A percentile compares a stretch with the other conserved stretches of the same genome.
Evolutionary conservation across 768 basidiomycete species (phyloP).

Genomic region (Boletus bicolor): DNA sequence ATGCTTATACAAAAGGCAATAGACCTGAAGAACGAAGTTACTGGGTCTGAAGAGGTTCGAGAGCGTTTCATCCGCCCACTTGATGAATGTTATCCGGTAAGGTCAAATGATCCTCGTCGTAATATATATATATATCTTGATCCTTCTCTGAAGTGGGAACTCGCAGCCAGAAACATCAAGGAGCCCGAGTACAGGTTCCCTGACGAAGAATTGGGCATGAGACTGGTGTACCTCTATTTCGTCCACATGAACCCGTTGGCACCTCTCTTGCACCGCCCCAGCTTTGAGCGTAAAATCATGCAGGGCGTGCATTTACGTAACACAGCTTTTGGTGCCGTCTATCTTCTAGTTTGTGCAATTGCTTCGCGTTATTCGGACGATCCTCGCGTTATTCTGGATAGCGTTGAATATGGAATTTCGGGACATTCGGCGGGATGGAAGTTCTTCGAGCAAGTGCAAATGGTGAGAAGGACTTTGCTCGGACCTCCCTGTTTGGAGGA

Average conservation of each 20-base stretch:
- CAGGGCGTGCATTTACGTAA: slow-evolving; percentile 51
- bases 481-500: slow-evolving; percentile 61
- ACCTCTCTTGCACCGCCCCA: slow-evolving; percentile 72
- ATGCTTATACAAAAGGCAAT: slow-evolving; percentile 46
- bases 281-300: slow-evolving; percentile 52
- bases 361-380: slow-evolving; percentile 58
- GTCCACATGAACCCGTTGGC: slow-evolving; percentile 48
- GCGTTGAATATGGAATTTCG: slow-evolving; percentile 24
- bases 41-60: slow-evolving; percentile 33
- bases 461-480: slow-evolving; percentile 55
- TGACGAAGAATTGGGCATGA: slow-evolving; percentile 43
- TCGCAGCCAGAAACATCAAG: slow-evolving; percentile 14
- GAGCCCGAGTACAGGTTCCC: slow-evolving; percentile 45
- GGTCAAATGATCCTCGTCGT: slow-evolving; percentile 12
- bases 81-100: slow-evolving; percentile 18
- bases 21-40: slow-evolving; percentile 56
- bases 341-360: slow-evolving; percentile 70
- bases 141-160: slow-evolving; percentile 25
- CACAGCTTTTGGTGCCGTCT: slow-evolving; percentile 50
- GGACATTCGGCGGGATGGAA: slow-evolving; percentile 51
- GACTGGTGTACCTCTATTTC: slow-evolving; percentile 68
- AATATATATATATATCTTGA: neutral
- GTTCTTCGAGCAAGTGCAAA: slow-evolving; percentile 51
- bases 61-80: neutral
- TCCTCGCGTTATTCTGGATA: slow-evolving; percentile 45